Percentiles rank a stretch among this genome's conserved stretches.
Conservation (phyloP, 2,329 filamentous ascomycete species). For the Fusarium decemcellulare region DNA sequence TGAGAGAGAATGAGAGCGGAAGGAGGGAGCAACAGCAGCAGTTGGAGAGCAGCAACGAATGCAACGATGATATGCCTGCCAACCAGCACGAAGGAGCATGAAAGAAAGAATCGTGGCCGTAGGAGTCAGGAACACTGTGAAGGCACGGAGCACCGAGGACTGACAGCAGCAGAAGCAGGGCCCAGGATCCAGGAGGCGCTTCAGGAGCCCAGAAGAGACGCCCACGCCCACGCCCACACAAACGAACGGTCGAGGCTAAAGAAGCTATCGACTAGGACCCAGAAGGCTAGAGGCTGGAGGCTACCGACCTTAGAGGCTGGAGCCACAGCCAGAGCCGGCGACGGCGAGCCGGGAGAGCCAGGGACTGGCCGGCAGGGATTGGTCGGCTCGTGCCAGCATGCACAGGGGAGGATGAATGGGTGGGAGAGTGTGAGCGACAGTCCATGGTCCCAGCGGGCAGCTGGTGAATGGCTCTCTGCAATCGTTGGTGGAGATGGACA, state of each 20-base stretch:
- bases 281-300: conserved; percentile 24
- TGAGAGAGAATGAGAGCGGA: conserved; percentile 22
- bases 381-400: conserved; percentile 23
- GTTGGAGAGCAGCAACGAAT: conserved; percentile 4
- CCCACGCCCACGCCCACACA: conserved; percentile 9
- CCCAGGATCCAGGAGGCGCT: conserved; percentile 14
- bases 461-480: conserved; percentile 12
- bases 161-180: not conserved
- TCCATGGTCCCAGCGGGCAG: conserved; percentile 10
- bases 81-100: conserved; percentile 11
- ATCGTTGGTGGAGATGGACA: conserved; percentile 9
- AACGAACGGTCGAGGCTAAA: conserved; percentile 26
- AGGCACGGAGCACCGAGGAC: not conserved
- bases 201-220: conserved; percentile 7
- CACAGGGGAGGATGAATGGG: conserved; percentile 3
- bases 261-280: conserved; percentile 22
- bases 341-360: conserved; percentile 31
- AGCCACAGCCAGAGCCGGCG: conserved; percentile 6
- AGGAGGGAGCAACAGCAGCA: not conserved
- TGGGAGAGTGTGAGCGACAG: conserved; percentile 24
- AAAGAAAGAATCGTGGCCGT: conserved; percentile 6
- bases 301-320: not conserved
- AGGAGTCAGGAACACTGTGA: not conserved
- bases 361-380: conserved; percentile 21
- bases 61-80: conserved; percentile 8